Evolutionary conservation across 352 stramenopile species (phyloP), one percentile per base, ranked within the genome.

Genomic region (Plasmopara halstedii): DNA sequence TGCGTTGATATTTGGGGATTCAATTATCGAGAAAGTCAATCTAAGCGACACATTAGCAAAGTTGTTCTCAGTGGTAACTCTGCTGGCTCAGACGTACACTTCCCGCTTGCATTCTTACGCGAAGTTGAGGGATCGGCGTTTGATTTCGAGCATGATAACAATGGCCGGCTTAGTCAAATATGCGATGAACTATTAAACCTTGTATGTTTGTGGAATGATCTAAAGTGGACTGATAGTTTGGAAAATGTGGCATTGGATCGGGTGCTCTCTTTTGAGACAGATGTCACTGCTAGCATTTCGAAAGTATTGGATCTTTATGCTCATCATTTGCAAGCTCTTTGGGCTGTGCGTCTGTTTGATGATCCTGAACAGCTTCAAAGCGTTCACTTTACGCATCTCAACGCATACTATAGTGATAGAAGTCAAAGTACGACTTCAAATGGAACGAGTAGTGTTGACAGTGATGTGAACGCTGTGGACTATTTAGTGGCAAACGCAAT

Each of bases 131-230:
- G 31, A 13, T 46, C 61, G 22, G 53, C 70, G 11, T 78, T 88
- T 54, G 76, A 88, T 48, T 88, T 79, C 34, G 70, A 80, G n/a
- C 49, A 69, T 6, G 77, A 88, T 37, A 51, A 27, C 14, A 86
- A 86, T 34, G 61, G 68, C 2, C 38, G 70, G 17, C 57, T 88
- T 17, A 72, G 73, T 44, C 62, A 55, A n/a, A 72, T 86, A n/a
- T 86, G 74, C 34, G 77, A 88, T 41, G 73, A 88, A 40, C 50
- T 88, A 17, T 45, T 86, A 4, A 80, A 72, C 14, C 78, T 88
- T 21, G 70, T 88, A 19, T 86, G 70, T 34, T 36, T 84, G 15
- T 88, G 77, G 77, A 86, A 86, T 37, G 74, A 88, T 51, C 84
- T 88, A 44, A 78, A 84, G 29, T 86, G 74, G 73, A 68, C 67